phyloP scores from a whole-genome alignment of 1,139 yeast species.

The Pichia sp. region DNA sequence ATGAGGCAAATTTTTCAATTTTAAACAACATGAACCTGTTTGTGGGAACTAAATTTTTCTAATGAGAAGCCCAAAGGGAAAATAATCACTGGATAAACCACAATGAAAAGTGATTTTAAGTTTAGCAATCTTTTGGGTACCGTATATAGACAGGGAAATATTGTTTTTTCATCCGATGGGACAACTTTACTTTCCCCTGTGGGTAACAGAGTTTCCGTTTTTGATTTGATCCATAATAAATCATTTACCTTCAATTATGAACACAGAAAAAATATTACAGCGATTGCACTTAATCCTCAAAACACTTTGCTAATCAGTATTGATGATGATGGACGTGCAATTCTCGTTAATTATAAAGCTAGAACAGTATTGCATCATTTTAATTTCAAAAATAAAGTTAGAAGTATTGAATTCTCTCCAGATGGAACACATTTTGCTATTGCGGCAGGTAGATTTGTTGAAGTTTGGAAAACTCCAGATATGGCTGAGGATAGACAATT shows the following conservation, averaged over 20 bases:
- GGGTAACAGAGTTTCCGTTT: constrained; percentile 86
- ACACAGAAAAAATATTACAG: constrained; percentile 76
- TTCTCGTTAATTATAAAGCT: constrained; percentile 75
- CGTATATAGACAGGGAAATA: constrained; percentile 86
- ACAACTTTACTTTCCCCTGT: constrained; percentile 81
- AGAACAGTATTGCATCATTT: constrained; percentile 91
- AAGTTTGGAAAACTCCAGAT: constrained; percentile 92
- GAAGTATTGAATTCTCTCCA: constrained; percentile 77
- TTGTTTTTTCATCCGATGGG: constrained; percentile 85
- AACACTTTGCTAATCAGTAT: constrained; percentile 78
- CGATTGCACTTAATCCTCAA: constrained; percentile 78
- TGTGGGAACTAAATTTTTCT: neutral
- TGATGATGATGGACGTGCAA: constrained; percentile 90
- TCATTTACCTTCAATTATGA: constrained; percentile 90
- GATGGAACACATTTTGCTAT: constrained; percentile 85
- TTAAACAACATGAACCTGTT: no score
- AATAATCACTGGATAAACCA: neutral
- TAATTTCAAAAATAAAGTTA: constrained; percentile 77
- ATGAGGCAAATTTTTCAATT: constrained; percentile 5
- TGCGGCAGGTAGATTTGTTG: constrained; percentile 75
- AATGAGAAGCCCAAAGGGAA: neutral
- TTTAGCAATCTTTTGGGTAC: constrained; percentile 90
- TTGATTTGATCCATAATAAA: constrained; percentile 76
- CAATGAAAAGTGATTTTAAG: constrained; percentile 53
- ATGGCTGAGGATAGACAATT: constrained; percentile 71